A percentile compares a stretch with the other conserved stretches of the same genome.
phyloP scores from a whole-genome alignment of 2,329 filamentous ascomycete species.

The Pseudocercospora fuligena region DNA sequence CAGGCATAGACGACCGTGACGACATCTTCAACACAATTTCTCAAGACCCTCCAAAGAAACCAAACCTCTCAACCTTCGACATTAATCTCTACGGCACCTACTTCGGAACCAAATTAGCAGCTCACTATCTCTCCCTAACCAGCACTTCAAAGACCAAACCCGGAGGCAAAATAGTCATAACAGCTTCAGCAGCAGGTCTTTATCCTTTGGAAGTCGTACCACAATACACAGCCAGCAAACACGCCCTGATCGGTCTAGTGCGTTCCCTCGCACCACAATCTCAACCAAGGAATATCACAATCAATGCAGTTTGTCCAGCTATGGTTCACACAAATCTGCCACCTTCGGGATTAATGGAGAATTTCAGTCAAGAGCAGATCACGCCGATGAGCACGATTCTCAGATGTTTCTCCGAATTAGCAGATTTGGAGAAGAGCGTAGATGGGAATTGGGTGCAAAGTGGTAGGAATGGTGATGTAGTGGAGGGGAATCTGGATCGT shows the following conservation, averaged over 20 bases:
- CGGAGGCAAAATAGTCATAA: constrained; percentile 43
- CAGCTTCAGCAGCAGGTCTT: constrained; percentile 41
- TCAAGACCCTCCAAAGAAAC: constrained; percentile 36
- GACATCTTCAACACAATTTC: constrained; percentile 40
- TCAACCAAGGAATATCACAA: constrained; percentile 42
- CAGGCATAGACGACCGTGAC: constrained; percentile 44
- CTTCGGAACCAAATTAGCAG: constrained; percentile 45
- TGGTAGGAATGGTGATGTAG: constrained; percentile 35
- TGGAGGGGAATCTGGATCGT: constrained; percentile 36
- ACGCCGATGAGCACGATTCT: constrained; percentile 49
- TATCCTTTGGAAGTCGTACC: constrained; percentile 43
- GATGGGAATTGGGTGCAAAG: constrained; percentile 33
- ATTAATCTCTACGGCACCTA: constrained; percentile 42
- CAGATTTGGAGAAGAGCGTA: constrained; percentile 33
- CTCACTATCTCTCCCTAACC: constrained; percentile 42
- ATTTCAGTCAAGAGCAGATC: constrained; percentile 46
- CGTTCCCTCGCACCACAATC: constrained; percentile 43
- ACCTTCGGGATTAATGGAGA: constrained; percentile 44
- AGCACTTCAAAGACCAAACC: constrained; percentile 24
- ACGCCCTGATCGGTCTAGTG: constrained; percentile 48
- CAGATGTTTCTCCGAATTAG: constrained; percentile 46
- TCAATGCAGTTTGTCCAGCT: constrained; percentile 49
- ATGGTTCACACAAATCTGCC: constrained; percentile 47
- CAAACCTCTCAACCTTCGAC: constrained; percentile 42
- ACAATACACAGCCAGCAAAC: constrained; percentile 50